A percentile compares a stretch with the other conserved stretches of the same genome.
Conservation (phyloP, 2,329 filamentous ascomycete species). For the Bisporella sp. region DNA sequence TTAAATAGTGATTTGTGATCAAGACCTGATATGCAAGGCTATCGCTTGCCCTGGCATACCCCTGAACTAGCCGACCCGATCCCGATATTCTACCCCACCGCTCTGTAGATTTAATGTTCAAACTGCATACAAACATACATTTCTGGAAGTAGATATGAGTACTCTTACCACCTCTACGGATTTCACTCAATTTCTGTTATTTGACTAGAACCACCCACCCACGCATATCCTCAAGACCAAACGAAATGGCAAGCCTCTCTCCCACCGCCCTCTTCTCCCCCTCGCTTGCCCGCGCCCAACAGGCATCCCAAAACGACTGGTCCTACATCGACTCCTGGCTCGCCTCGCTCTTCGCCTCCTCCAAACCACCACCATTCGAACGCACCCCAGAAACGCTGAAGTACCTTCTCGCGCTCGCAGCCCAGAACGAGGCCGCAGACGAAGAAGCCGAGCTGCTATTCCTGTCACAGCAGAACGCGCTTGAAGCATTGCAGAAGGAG, state of each 20-base stretch:
- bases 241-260: conserved; percentile 19
- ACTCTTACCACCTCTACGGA: too few relatives aligned
- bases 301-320: conserved; percentile 85
- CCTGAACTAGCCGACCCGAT: too few relatives aligned
- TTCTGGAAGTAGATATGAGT: too few relatives aligned
- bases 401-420: conserved; percentile 64
- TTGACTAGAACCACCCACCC: too few relatives aligned
- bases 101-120: too few relatives aligned
- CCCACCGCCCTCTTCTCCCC: conserved; percentile 58
- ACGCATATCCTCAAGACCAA: too few relatives aligned
- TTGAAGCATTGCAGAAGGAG: conserved; percentile 45
- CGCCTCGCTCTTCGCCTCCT: conserved; percentile 53
- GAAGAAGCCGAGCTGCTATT: conserved; percentile 57
- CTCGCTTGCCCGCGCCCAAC: conserved; percentile 64
- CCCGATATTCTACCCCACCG: too few relatives aligned
- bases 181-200: too few relatives aligned
- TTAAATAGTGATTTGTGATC: too few relatives aligned
- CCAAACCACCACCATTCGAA: conserved; percentile 65
- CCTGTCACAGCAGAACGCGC: conserved; percentile 50
- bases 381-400: conserved; percentile 79
- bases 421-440: conserved; percentile 70
- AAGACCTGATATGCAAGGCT: too few relatives aligned
- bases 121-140: too few relatives aligned
- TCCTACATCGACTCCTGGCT: conserved; percentile 82
- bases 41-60: too few relatives aligned